Conservation (phyloP, 192 early-diverging fungal species). For the Tieghemiomyces parasiticus region DNA sequence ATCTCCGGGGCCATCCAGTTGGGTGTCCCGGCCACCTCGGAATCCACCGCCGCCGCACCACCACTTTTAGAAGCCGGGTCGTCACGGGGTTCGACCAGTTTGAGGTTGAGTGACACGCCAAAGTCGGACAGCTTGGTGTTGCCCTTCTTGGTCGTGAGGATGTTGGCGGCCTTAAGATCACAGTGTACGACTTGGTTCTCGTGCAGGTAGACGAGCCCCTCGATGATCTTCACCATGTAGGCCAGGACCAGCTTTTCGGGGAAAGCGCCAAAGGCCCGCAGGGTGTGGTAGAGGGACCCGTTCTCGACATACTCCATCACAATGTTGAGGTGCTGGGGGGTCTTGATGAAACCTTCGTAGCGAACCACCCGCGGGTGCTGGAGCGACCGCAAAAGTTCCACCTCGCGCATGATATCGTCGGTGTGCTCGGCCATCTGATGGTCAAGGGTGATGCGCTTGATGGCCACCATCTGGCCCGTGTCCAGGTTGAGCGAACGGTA, state of each 20-base stretch:
- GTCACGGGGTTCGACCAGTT: slow-evolving; percentile 41
- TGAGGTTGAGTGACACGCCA: slow-evolving; percentile 84
- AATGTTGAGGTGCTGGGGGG: slow-evolving; percentile 56
- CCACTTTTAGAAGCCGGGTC: no score
- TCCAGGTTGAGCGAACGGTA: slow-evolving; percentile 70
- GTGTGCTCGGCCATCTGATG: slow-evolving; percentile 45
- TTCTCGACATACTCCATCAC: slow-evolving; percentile 87
- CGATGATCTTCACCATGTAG: slow-evolving; percentile 77
- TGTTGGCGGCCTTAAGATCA: slow-evolving; percentile 94
- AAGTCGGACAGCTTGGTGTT: slow-evolving; percentile 94
- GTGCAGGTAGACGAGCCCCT: slow-evolving; percentile 83
- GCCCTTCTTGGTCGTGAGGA: slow-evolving; percentile 90
- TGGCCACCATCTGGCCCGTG: slow-evolving; percentile 69
- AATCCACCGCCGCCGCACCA: no score
- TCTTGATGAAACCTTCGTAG: slow-evolving; percentile 68
- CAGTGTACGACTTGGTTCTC: slow-evolving; percentile 80
- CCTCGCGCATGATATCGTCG: slow-evolving; percentile 75
- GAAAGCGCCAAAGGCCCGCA: slow-evolving; percentile 80
- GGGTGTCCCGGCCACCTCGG: slow-evolving; percentile 69
- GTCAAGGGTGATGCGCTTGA: slow-evolving; percentile 70
- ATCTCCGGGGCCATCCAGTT: slow-evolving; percentile 88
- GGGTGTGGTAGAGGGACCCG: slow-evolving; percentile 73
- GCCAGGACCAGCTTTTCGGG: slow-evolving; percentile 77
- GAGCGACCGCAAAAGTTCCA: slow-evolving; percentile 71
- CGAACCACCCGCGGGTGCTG: slow-evolving; percentile 71